Evolutionary conservation across 2,329 filamentous ascomycete species (phyloP).

Genomic region (Nigrospora oryzae): DNA sequence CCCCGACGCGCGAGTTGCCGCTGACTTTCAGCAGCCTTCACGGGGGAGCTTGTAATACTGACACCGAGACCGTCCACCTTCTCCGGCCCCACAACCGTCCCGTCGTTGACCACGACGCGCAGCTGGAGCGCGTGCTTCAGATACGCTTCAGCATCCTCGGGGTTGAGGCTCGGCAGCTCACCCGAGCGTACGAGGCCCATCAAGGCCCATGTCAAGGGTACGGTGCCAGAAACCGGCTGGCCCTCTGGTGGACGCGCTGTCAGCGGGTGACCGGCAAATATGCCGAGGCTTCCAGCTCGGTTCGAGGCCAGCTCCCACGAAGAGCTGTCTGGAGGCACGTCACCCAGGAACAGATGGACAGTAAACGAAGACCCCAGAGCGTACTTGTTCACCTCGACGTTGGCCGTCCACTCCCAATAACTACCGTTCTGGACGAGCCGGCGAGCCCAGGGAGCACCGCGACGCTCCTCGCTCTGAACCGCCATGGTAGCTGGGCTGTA

Average conservation of each 20-base stretch:
- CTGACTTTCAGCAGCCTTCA: slow-evolving; percentile 22
- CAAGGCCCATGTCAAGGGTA: slow-evolving; percentile 42
- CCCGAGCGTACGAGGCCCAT: slow-evolving; percentile 30
- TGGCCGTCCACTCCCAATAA: slow-evolving; percentile 61
- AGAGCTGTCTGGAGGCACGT: slow-evolving; percentile 28
- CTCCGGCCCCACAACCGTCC: slow-evolving; percentile 14
- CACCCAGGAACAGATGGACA: slow-evolving; percentile 61
- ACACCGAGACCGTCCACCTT: slow-evolving; percentile 25
- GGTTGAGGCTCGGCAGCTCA: slow-evolving; percentile 26
- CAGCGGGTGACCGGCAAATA: slow-evolving; percentile 33
- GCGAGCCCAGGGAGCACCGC: neutral
- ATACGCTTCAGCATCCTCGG: slow-evolving; percentile 28
- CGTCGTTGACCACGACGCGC: slow-evolving; percentile 19
- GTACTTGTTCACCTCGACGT: slow-evolving; percentile 53
- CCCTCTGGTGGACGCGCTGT: slow-evolving; percentile 7
- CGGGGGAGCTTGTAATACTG: slow-evolving; percentile 26
- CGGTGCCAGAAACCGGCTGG: slow-evolving; percentile 34
- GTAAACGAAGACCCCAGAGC: slow-evolving; percentile 53
- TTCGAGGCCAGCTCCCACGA: slow-evolving; percentile 45
- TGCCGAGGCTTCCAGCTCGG: slow-evolving; percentile 53
- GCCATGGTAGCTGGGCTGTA: slow-evolving; percentile 2
- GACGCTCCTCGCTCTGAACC: neutral
- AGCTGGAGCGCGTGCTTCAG: slow-evolving; percentile 28
- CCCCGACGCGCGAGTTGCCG: slow-evolving; percentile 30
- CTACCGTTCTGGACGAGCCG: neutral